Evolutionary conservation across 2,329 filamentous ascomycete genomes (phyloP).

Genomic region (Blumeria graminis): DNA sequence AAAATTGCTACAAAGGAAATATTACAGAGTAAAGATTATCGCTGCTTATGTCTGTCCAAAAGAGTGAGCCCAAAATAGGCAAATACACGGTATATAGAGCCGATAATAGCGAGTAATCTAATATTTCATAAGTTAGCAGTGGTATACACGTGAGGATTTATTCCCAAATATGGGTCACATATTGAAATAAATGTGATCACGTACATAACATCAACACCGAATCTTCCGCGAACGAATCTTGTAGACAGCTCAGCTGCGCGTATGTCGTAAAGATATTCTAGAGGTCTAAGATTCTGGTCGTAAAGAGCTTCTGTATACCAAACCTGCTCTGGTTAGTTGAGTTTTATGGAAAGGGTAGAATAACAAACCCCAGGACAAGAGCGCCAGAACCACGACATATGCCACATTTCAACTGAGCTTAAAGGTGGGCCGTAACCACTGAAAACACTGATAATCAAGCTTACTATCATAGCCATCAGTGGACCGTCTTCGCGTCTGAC

Average conservation of each 20-base stretch:
- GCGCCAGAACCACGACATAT: slow-evolving; percentile 31
- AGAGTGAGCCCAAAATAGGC: slow-evolving; percentile 19
- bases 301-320: slow-evolving; percentile 34
- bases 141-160: not conserved
- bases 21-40: slow-evolving; percentile 2
- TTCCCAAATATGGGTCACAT: not conserved
- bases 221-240: slow-evolving; percentile 23
- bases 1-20: no score
- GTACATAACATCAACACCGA: slow-evolving; percentile 20
- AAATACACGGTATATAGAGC: slow-evolving; percentile 21
- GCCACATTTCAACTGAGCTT: slow-evolving; percentile 24
- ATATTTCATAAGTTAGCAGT: not conserved
- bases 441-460: slow-evolving; percentile 28
- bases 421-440: slow-evolving; percentile 28
- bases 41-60: slow-evolving; percentile 11
- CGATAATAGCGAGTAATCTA: slow-evolving; percentile 20
- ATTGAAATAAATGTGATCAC: not conserved
- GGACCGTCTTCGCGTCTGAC: slow-evolving; percentile 31
- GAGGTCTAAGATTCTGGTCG: slow-evolving; percentile 24
- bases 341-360: not conserved
- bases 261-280: slow-evolving; percentile 26
- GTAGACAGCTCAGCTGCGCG: slow-evolving; percentile 20
- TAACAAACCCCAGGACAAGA: slow-evolving; percentile 20
- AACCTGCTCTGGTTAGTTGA: slow-evolving; percentile 6
- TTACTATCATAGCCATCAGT: slow-evolving; percentile 28